Conservation (phyloP, 1,139 yeast species). For the Taphrina wiesneri region DNA sequence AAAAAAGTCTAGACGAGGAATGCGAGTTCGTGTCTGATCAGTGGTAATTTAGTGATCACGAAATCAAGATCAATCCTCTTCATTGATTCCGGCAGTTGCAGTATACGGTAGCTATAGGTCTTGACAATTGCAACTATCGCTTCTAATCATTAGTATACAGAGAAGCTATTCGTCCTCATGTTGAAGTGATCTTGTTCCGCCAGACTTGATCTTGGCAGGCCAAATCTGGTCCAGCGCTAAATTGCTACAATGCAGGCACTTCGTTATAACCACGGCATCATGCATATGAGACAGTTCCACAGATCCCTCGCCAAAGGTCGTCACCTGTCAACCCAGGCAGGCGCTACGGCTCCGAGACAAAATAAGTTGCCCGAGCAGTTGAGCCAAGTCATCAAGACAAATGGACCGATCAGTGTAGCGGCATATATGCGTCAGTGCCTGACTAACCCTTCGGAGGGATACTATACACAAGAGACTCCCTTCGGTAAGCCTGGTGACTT, state of each 20-base stretch:
- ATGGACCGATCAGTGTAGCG: slow-evolving; percentile 75
- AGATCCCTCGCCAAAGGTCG: background rate
- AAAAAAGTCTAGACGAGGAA: background rate
- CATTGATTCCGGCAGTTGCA: background rate
- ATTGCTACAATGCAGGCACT: background rate
- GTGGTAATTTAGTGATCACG: background rate
- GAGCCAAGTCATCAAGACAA: slow-evolving; percentile 49
- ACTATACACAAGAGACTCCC: slow-evolving; percentile 77
- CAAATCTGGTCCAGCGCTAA: background rate
- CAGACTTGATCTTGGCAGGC: no score
- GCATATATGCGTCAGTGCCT: slow-evolving; percentile 81
- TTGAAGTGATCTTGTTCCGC: no score
- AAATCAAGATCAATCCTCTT: background rate
- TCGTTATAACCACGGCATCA: background rate
- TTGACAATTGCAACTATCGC: no score
- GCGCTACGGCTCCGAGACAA: background rate
- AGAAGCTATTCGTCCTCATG: no score
- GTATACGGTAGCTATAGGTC: no score
- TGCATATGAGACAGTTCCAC: background rate
- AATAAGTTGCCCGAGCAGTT: slow-evolving; percentile 16
- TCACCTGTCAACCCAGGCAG: background rate
- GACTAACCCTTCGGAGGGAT: slow-evolving; percentile 75
- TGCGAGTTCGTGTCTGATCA: background rate
- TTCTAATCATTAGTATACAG: no score
- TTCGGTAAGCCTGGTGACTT: slow-evolving; percentile 72